phyloP scores from a whole-genome alignment of 352 stramenopile genomes.

The Lagenidium sp. region DNA sequence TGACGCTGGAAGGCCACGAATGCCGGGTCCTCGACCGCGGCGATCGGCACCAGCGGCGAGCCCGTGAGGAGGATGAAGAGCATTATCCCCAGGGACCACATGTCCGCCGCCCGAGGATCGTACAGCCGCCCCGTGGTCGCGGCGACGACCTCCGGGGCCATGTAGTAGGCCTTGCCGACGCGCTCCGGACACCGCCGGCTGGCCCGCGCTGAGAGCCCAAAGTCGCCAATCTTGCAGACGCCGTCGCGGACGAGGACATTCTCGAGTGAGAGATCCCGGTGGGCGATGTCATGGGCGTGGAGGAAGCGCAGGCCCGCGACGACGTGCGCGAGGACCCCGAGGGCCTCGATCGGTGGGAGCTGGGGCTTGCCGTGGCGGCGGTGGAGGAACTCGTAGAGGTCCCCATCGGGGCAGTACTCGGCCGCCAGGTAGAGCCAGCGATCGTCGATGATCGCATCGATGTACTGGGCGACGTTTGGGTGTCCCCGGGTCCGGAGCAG shows the following conservation, averaged over 20 bases:
- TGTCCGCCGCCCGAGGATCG: conserved; percentile 32
- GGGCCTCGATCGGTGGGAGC: conserved; percentile 17
- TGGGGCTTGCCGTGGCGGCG: background rate
- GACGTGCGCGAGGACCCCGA: conserved; percentile 29
- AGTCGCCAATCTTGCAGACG: conserved; percentile 48
- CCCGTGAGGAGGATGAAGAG: conserved; percentile 61
- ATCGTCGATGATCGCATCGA: conserved; percentile 33
- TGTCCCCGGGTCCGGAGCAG: conserved; percentile 26
- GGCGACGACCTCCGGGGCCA: conserved; percentile 46
- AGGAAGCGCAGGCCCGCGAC: conserved; percentile 30
- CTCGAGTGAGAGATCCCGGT: conserved; percentile 47
- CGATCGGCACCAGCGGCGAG: conserved; percentile 31
- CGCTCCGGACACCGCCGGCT: conserved; percentile 17
- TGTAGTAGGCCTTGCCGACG: conserved; percentile 59
- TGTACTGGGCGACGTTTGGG: conserved; percentile 32
- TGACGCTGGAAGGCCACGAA: conserved; percentile 12
- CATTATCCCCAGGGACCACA: conserved; percentile 62
- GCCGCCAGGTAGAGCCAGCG: conserved; percentile 41
- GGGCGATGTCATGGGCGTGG: conserved; percentile 26
- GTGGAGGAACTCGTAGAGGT: conserved; percentile 26
- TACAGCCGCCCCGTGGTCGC: conserved; percentile 24
- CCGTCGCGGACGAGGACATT: conserved; percentile 24
- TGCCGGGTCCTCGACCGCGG: conserved; percentile 16
- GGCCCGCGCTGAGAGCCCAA: conserved; percentile 26
- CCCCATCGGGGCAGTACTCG: conserved; percentile 39